Percentiles rank a stretch among this genome's conserved stretches.
Evolutionary conservation across 805 yeast species (phyloP).

Genomic region (Zygosaccharomyces bailii): DNA sequence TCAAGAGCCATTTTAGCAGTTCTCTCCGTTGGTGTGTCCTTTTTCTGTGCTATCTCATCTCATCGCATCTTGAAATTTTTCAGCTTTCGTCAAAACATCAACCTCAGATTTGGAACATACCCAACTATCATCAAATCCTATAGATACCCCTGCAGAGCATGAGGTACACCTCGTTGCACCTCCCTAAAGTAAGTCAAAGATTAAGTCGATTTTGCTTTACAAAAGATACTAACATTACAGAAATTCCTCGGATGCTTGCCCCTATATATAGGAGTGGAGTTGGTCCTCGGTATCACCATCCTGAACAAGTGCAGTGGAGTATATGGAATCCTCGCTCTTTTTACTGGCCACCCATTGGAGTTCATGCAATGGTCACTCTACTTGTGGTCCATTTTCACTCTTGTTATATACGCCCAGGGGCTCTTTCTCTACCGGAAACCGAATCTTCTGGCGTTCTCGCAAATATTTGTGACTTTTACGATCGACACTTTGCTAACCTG

Average conservation of each 20-base stretch:
- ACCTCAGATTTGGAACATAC: not conserved
- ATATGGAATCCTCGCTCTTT: slow-evolving; percentile 78
- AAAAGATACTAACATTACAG: slow-evolving; percentile 30
- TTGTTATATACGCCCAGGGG: slow-evolving; percentile 66
- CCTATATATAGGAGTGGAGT: slow-evolving; percentile 81
- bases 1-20: slow-evolving; percentile 21
- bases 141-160: not conserved
- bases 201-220: not conserved
- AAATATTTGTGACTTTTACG: slow-evolving; percentile 59
- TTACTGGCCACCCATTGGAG: slow-evolving; percentile 85
- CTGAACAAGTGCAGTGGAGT: slow-evolving; percentile 86
- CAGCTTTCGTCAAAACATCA: not conserved
- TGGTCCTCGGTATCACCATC: slow-evolving; percentile 68
- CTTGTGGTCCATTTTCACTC: slow-evolving; percentile 54
- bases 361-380: slow-evolving; percentile 81
- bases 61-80: slow-evolving; percentile 12
- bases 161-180: slow-evolving; percentile 9
- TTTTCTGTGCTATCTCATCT: slow-evolving; percentile 1
- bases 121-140: not conserved
- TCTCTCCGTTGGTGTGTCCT: not conserved
- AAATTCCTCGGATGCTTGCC: slow-evolving; percentile 71
- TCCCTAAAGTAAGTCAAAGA: slow-evolving; percentile 23
- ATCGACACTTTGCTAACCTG: slow-evolving; percentile 65
- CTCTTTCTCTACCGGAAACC: slow-evolving; percentile 49
- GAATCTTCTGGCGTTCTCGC: slow-evolving; percentile 56